Conservation (phyloP, 148 eudicot species). For the Cornus kousa region DNA sequence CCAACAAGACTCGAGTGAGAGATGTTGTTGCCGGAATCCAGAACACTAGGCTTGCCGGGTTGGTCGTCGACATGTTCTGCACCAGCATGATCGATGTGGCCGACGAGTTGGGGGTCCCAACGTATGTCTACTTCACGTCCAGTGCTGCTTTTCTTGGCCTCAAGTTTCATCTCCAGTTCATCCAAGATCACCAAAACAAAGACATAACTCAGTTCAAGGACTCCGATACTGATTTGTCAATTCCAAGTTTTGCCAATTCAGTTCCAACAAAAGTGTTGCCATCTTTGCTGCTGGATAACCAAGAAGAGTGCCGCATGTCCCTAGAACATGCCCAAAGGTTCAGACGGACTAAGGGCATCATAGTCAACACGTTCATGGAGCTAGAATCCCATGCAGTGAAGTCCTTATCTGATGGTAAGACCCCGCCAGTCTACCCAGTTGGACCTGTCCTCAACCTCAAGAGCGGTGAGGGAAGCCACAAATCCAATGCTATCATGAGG, state of each 20-base stretch:
- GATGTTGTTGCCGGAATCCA: neutral
- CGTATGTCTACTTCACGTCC: slow-evolving; percentile 24
- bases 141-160: slow-evolving; percentile 13
- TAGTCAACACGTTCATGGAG: slow-evolving; percentile 21
- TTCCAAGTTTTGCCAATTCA: slow-evolving; percentile 12
- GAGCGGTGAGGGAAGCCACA: neutral
- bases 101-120: slow-evolving; percentile 18
- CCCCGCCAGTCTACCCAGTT: slow-evolving; percentile 3
- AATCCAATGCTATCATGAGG: slow-evolving; percentile 1
- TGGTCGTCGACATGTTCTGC: slow-evolving; percentile 38
- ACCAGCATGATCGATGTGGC: slow-evolving; percentile 27
- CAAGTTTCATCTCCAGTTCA: slow-evolving; percentile 17
- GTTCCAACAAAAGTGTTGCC: slow-evolving; percentile 21
- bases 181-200: neutral
- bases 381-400: slow-evolving; percentile 22
- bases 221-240: neutral
- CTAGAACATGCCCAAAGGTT: slow-evolving; percentile 17
- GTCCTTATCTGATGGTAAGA: slow-evolving; percentile 2
- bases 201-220: slow-evolving; percentile 9
- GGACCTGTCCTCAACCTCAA: slow-evolving; percentile 10
- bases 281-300: neutral
- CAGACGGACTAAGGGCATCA: slow-evolving; percentile 19
- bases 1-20: slow-evolving; percentile 13
- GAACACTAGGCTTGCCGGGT: slow-evolving; percentile 8
- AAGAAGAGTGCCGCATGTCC: neutral